phyloP scores from a whole-genome alignment of 73 alveolate genomes.

The Stentor coeruleus region DNA sequence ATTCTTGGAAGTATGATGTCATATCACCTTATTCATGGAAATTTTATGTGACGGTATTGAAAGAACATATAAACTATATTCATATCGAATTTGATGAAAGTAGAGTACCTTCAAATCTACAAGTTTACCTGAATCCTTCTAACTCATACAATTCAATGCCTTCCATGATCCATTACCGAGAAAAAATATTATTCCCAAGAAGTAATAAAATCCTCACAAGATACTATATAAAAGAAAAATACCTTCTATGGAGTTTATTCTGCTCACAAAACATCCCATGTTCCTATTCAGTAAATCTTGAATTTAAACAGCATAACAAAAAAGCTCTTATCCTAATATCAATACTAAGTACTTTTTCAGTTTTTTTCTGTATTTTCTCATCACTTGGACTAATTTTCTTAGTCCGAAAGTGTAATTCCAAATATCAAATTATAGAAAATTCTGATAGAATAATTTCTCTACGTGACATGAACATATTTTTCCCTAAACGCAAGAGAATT shows the following conservation, averaged over 20 bases:
- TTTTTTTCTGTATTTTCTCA: too few species aligned
- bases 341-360: neutral
- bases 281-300: neutral
- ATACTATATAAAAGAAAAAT: neutral
- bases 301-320: neutral
- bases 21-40: neutral
- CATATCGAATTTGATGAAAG: neutral
- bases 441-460: neutral
- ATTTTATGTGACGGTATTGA: neutral
- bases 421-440: neutral
- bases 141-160: neutral
- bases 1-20: neutral
- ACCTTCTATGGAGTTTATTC: neutral
- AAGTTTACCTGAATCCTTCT: neutral
- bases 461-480: neutral
- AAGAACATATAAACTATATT: neutral
- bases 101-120: neutral
- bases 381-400: neutral
- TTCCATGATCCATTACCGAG: neutral
- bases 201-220: neutral
- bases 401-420: too few species aligned
- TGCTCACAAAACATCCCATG: neutral
- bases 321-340: neutral
- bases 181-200: neutral
- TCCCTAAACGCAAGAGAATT: neutral